phyloP scores from a whole-genome alignment of 1,139 yeast species.

The Kodamaea suecica region DNA sequence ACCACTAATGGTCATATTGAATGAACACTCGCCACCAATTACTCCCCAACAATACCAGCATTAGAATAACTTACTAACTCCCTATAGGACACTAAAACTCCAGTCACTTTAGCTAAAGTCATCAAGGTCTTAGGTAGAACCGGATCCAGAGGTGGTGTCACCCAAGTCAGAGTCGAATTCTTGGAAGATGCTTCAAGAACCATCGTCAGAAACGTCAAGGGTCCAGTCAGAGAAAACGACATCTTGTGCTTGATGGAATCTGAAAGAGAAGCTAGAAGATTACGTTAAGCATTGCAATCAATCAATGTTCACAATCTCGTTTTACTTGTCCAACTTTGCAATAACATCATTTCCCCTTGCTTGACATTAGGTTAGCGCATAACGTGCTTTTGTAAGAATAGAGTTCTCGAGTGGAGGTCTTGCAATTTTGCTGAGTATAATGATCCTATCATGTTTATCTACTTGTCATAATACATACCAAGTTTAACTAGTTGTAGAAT shows the following conservation, averaged over 20 bases:
- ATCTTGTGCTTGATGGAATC: slow-evolving; percentile 99
- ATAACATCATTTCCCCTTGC: background rate
- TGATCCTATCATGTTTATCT: no score
- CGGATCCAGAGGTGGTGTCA: slow-evolving; percentile 99
- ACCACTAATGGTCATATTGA: no score
- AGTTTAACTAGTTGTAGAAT: no score
- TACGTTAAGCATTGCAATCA: slow-evolving; percentile 35
- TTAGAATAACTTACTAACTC: no score
- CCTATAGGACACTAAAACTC: slow-evolving; percentile 78
- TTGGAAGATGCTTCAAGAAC: slow-evolving; percentile 97
- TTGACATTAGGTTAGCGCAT: background rate
- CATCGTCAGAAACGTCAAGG: slow-evolving; percentile 99
- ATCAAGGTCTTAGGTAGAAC: slow-evolving; percentile 99
- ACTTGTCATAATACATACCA: no score
- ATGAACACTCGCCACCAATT: no score
- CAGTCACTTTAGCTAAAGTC: slow-evolving; percentile 99
- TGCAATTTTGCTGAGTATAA: no score
- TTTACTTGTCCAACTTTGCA: background rate
- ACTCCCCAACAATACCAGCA: no score
- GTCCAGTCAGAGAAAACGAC: slow-evolving; percentile 99
- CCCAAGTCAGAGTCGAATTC: slow-evolving; percentile 99
- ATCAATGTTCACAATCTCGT: background rate
- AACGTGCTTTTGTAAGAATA: no score
- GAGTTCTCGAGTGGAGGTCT: no score
- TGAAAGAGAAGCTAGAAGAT: slow-evolving; percentile 97